Evolutionary conservation across 2,329 filamentous ascomycete genomes (phyloP), one percentile per base, ranked within the genome.

Genomic region (Lachnellula suecica): DNA sequence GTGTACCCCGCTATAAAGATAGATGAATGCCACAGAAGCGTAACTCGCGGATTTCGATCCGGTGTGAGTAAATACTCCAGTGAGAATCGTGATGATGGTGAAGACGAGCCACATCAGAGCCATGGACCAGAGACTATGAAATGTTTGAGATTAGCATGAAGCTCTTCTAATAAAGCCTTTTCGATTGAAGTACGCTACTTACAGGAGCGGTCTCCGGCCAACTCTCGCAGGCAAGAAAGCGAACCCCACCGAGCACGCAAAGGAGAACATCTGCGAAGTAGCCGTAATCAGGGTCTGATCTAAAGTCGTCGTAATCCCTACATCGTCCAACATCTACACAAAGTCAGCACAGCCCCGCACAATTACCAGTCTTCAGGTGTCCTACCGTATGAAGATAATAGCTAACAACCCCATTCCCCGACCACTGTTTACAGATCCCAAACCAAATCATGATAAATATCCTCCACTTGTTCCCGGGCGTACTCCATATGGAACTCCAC

Each of bases 181-280:
- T n/a, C n/a, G n/a, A n/a, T n/a, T n/a, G n/a, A n/a, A n/a, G n/a
- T n/a, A n/a, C n/a, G n/a, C n/a, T n/a, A n/a, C n/a, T n/a, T n/a
- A n/a, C n/a, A n/a, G 62, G 8, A 63, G 52, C 2, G 47, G 23
- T 17, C 60, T 52, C 9, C 62, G 59, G 25, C 65, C 65, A 10
- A 63, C 50, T 27, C 56, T 56, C 46, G 64, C 63, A 23, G 58
- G 60, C 15, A 63, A 56, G 44, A 64, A 56, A 27, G 57, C 60
- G 22, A 59, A 58, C 19, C 41, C 52, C 15, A 85, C 72, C 31
- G 82, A 80, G 41, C 83, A 73, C 46, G 78, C 70, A 15, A 88
- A 70, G 63, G 48, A 69, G 34, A 77, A 74, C 38, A 64, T 59
- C 17, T 57, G 56, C 19, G 62, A 40, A 10, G 45, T 56, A 27